Base-by-base conservation (phyloP, 2,329 filamentous ascomycete genomes). In the Cercospora sesami region DNA sequence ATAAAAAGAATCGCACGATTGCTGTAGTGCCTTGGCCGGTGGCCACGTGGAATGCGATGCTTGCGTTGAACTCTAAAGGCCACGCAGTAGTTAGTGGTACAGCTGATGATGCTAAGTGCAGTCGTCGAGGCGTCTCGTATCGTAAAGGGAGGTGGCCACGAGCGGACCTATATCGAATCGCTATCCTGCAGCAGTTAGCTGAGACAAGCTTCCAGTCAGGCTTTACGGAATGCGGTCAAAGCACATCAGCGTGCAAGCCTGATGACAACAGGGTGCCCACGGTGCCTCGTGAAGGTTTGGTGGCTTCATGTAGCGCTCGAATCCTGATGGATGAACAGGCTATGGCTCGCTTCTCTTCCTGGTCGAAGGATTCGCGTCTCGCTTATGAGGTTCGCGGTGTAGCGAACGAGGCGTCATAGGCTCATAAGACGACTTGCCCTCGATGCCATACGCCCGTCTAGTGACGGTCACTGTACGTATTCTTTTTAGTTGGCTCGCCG, bases 171-270 rank as follows among this genome's bases (percentile, higher is more conserved):
- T 63, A 68, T 65, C 53, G 42, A 53, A 42, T 39, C n/a, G 23
- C 7, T 66, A 31, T 45, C 36, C 60, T 51, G 33, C 23, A 58
- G 58, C n/a, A 30, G 45, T 48, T 39, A 71, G 69, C 69, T 71
- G 65, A 68, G 68, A 71, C 60, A 68, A 69, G 65, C 69, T 65
- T 68, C 67, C 51, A 33, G 30, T 64, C 64, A 66, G 60, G 66
- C 60, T 66, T 61, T 21, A 48, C 62, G 42, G 12, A 63, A 65
- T 62, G 63, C 39, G 60, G 64, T 63, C 33, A 63, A 67, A 63
- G 65, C 62, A 68, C 33, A 53, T 26, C 42, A 64, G 68, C 53
- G 53, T 1, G 12, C 53, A n/a, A 30, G 61, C 64, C 30, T 62
- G 61, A 67, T 48, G 61, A 60, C 60, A 64, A 69, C 60, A 64